A percentile compares a stretch with the other conserved stretches of the same genome.
These are phyloP conservation scores for Pneumocystis murina DNA, from an alignment of 1,139 yeast genomes.

Conservation along the genomic window DNA sequence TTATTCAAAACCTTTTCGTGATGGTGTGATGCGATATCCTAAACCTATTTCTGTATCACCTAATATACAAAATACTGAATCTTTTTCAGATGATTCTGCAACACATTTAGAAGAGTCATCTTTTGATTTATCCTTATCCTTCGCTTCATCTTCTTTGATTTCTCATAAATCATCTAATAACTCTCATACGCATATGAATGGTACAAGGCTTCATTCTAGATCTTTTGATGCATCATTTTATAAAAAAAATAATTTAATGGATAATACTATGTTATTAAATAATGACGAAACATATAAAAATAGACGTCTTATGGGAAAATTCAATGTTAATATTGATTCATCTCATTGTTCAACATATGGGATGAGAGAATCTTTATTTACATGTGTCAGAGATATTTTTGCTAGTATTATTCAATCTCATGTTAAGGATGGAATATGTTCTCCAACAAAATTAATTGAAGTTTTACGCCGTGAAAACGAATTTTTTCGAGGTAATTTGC, in stretches of 20 bases:
- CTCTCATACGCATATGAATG: slow-evolving; percentile 5
- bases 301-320: slow-evolving; percentile 1
- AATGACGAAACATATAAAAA: slow-evolving; percentile 2
- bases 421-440: slow-evolving; percentile 64
- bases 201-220: slow-evolving; percentile 2
- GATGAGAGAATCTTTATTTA: slow-evolving; percentile 43
- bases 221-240: slow-evolving; percentile 3
- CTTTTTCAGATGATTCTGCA: slow-evolving; percentile 17
- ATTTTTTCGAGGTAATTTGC: slow-evolving; percentile 80
- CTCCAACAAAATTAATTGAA: slow-evolving; percentile 61
- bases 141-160: not conserved
- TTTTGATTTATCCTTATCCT: not conserved
- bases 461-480: slow-evolving; percentile 69
- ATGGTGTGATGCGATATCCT: slow-evolving; percentile 39
- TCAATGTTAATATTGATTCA: slow-evolving; percentile 16
- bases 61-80: slow-evolving; percentile 23
- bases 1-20: slow-evolving; percentile 56
- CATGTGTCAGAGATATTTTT: slow-evolving; percentile 69
- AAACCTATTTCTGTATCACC: slow-evolving; percentile 5
- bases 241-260: slow-evolving; percentile 7
- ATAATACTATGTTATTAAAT: slow-evolving; percentile 4
- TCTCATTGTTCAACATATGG: slow-evolving; percentile 29
- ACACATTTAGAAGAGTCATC: not conserved
- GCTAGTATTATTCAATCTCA: slow-evolving; percentile 66
- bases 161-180: slow-evolving; percentile 3